A percentile compares a stretch with the other conserved stretches of the same genome.
Evolutionary conservation across 1,284 basidiomycete species (phyloP).

Genomic region (Caloboletus firmus): DNA sequence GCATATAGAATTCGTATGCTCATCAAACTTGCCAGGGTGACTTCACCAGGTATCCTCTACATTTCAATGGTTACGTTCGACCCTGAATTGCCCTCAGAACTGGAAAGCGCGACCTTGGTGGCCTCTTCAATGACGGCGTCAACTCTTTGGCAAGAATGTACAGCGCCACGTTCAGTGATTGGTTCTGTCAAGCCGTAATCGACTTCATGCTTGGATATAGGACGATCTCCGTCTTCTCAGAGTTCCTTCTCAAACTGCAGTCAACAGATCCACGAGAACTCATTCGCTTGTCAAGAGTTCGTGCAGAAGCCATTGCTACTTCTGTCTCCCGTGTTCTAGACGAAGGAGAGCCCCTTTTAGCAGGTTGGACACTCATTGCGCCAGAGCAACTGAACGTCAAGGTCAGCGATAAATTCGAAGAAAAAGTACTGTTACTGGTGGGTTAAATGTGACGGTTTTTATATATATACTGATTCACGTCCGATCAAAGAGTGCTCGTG

Average conservation of each 20-base stretch:
- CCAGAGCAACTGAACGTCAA: conserved; percentile 75
- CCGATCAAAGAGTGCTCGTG: conserved; percentile 53
- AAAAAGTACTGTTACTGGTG: conserved; percentile 89
- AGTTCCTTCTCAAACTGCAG: conserved; percentile 84
- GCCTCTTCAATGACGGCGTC: conserved; percentile 90
- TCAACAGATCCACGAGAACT: conserved; percentile 89
- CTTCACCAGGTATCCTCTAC: conserved; percentile 68
- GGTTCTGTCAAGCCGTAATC: conserved; percentile 94
- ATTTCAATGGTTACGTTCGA: neutral
- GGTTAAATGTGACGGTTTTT: too few species aligned
- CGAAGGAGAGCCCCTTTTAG: conserved; percentile 78
- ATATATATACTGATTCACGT: conserved; percentile 3
- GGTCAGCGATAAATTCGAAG: conserved; percentile 81
- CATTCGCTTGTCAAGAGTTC: conserved; percentile 82
- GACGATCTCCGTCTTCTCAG: conserved; percentile 82
- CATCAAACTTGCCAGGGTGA: conserved; percentile 63
- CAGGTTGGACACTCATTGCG: conserved; percentile 91
- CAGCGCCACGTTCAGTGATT: conserved; percentile 87
- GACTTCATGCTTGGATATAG: conserved; percentile 91
- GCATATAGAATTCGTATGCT: conserved; percentile 2
- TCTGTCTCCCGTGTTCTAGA: conserved; percentile 77
- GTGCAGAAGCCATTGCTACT: conserved; percentile 88
- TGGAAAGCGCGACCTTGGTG: conserved; percentile 88
- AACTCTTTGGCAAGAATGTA: conserved; percentile 90
- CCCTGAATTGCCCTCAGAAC: conserved; percentile 52